Evolutionary conservation across 2,329 filamentous ascomycete genomes (phyloP).

Genomic region (Aspergillus uvarum): DNA sequence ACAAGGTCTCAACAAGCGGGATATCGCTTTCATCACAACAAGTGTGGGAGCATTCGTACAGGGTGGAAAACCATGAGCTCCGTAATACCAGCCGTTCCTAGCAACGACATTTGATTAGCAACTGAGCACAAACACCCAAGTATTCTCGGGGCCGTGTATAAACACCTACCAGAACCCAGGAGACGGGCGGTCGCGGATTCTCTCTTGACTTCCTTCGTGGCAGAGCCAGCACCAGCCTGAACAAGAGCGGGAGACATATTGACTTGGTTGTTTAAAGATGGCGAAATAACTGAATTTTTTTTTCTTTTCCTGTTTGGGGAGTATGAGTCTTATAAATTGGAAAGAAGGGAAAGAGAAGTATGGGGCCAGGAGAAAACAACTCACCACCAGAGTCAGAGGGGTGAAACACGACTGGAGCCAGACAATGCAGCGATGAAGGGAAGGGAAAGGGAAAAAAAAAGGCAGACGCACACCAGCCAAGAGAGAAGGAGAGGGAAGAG

Average conservation of each 20-base stretch:
- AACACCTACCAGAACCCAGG: conserved; percentile 76
- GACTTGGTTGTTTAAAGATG: not conserved
- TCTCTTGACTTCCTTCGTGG: conserved; percentile 68
- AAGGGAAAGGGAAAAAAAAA: conserved; percentile 10
- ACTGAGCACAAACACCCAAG: conserved; percentile 11
- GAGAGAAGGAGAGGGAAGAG: conserved; percentile 9
- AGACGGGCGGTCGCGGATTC: conserved; percentile 88
- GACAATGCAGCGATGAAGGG: conserved; percentile 15
- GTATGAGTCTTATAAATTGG: conserved; percentile 7
- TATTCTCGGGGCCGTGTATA: not conserved
- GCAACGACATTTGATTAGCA: conserved; percentile 14
- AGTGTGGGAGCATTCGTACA: conserved; percentile 50
- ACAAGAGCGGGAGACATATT: conserved; percentile 58
- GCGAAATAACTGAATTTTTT: not conserved
- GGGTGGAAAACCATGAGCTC: conserved; percentile 93
- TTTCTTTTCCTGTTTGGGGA: not conserved
- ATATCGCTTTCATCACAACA: too few species aligned
- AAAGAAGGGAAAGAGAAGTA: not conserved
- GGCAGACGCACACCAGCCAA: conserved; percentile 12
- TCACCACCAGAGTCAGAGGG: conserved; percentile 5
- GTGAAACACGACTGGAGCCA: conserved; percentile 6
- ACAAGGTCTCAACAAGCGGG: not conserved
- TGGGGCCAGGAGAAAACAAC: not conserved
- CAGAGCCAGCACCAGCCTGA: conserved; percentile 40
- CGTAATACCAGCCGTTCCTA: conserved; percentile 88